Conservation (phyloP, 2,329 filamentous ascomycete species). For the Trichoderma citrinoviride region DNA sequence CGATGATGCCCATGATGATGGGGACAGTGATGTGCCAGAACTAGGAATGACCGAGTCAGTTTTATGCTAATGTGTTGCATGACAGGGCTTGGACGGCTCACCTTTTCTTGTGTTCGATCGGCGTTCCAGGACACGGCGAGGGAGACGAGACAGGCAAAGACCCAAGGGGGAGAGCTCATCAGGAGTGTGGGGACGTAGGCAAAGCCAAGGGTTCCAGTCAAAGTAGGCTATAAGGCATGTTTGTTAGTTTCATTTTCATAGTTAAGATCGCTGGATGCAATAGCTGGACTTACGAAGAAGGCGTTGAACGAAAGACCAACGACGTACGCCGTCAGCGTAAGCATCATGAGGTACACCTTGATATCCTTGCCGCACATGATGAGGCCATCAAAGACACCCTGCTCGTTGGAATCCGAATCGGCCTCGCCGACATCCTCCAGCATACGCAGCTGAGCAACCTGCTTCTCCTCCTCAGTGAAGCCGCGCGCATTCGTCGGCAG, state of each 20-base stretch:
- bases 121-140: slow-evolving; percentile 55
- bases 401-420: slow-evolving; percentile 49
- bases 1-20: slow-evolving; percentile 51
- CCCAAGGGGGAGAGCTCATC: slow-evolving; percentile 58
- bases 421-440: slow-evolving; percentile 57
- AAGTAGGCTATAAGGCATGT: slow-evolving; percentile 39
- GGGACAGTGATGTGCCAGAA: slow-evolving; percentile 59
- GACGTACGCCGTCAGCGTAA: slow-evolving; percentile 60
- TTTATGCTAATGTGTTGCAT: neutral
- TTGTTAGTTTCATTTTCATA: slow-evolving; percentile 6
- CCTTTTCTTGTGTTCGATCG: slow-evolving; percentile 54
- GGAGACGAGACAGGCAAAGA: slow-evolving; percentile 57
- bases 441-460: slow-evolving; percentile 55
- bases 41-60: slow-evolving; percentile 20
- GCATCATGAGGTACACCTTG: slow-evolving; percentile 64
- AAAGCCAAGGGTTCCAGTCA: slow-evolving; percentile 54
- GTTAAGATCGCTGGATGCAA: neutral
- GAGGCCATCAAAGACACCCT: slow-evolving; percentile 52
- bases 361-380: slow-evolving; percentile 58
- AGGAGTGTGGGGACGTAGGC: slow-evolving; percentile 51
- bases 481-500: slow-evolving; percentile 55
- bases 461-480: slow-evolving; percentile 57
- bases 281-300: slow-evolving; percentile 47
- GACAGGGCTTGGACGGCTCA: slow-evolving; percentile 26
- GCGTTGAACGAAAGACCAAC: slow-evolving; percentile 58